These are phyloP conservation scores for Bolboschoenoplectus hybrid DNA, from an alignment of 202 grass and related monocot species.

Conservation along the genomic window DNA sequence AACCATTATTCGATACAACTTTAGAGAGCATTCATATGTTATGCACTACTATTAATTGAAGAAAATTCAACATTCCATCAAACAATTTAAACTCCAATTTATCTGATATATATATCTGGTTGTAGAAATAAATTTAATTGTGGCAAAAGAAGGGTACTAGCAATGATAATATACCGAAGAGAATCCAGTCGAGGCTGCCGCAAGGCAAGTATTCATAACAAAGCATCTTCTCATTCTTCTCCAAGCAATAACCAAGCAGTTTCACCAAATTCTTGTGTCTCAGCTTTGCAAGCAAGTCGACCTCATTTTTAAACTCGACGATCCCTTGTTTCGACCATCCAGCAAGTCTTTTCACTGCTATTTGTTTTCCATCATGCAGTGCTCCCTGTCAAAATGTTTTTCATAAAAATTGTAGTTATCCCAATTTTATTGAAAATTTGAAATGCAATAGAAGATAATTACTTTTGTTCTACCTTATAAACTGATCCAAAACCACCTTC, in stretches of 20 bases:
- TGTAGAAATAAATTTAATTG: too few relatives aligned
- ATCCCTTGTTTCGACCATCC: conserved; percentile 23
- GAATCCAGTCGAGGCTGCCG: conserved; percentile 30
- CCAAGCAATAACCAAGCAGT: conserved; percentile 30
- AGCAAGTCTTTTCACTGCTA: conserved; percentile 40
- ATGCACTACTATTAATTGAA: too few relatives aligned
- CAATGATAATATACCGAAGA: conserved; percentile 15
- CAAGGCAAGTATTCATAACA: conserved; percentile 37
- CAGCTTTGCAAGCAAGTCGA: conserved; percentile 19
- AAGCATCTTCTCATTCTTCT: conserved; percentile 37
- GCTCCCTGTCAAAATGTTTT: background rate
- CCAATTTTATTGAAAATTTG: background rate
- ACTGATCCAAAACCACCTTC: background rate
- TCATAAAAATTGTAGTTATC: background rate
- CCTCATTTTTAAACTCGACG: conserved; percentile 29
- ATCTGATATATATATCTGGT: too few relatives aligned
- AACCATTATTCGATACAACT: background rate
- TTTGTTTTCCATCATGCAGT: conserved; percentile 10
- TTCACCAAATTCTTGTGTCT: conserved; percentile 35
- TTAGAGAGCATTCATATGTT: too few relatives aligned
- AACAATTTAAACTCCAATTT: too few relatives aligned
- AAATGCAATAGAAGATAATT: background rate
- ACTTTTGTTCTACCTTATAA: background rate
- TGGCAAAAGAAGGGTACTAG: too few relatives aligned
- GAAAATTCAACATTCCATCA: too few relatives aligned